Evolutionary conservation across 2,329 filamentous ascomycete species (phyloP).

Genomic region (Arthrobotrys sphaeroides): DNA sequence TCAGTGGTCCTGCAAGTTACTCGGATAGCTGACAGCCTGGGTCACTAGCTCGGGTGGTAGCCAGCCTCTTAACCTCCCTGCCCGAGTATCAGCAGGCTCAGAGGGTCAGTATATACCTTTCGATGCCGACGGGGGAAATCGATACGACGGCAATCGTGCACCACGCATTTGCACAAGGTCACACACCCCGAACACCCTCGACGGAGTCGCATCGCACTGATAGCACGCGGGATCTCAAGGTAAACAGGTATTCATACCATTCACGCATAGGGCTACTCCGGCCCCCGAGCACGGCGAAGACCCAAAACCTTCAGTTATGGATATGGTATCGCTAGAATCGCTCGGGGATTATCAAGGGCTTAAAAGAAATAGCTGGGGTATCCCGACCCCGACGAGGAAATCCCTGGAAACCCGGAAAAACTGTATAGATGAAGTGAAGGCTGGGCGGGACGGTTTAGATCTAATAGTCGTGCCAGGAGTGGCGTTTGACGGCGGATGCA

Average conservation of each 20-base stretch:
- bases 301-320: slow-evolving; percentile 71
- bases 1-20: background rate
- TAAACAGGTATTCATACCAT: slow-evolving; percentile 91
- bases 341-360: slow-evolving; percentile 81
- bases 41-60: slow-evolving; percentile 12
- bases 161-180: slow-evolving; percentile 71
- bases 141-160: slow-evolving; percentile 83
- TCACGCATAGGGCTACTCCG: slow-evolving; percentile 70
- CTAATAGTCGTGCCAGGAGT: slow-evolving; percentile 91
- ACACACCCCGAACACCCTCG: background rate
- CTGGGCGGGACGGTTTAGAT: slow-evolving; percentile 69
- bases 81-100: slow-evolving; percentile 74
- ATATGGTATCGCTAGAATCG: slow-evolving; percentile 84
- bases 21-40: background rate
- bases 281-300: background rate
- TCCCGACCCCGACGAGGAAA: slow-evolving; percentile 78
- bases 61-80: slow-evolving; percentile 44
- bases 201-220: background rate
- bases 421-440: slow-evolving; percentile 56
- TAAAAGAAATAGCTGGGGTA: slow-evolving; percentile 86
- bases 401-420: slow-evolving; percentile 75
- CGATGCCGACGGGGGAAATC: slow-evolving; percentile 88
- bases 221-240: slow-evolving; percentile 62
- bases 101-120: slow-evolving; percentile 85
- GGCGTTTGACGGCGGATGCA: slow-evolving; percentile 80